Conservation (phyloP, 1,284 basidiomycete genomes). For the Sporisorium graminicola region DNA sequence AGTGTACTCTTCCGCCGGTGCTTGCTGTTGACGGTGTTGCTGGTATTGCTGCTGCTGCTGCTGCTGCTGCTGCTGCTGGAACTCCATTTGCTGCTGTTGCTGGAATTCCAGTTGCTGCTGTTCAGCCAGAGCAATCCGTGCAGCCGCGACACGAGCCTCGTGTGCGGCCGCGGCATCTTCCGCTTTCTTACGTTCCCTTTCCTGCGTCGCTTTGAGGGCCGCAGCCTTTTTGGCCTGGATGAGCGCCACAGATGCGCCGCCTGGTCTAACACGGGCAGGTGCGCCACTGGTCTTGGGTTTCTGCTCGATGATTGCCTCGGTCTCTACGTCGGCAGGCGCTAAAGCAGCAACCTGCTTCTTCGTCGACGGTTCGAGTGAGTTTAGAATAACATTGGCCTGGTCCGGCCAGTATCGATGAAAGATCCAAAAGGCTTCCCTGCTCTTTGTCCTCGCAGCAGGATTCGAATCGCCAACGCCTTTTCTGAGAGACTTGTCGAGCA, state of each 20-base stretch:
- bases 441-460: constrained; percentile 81
- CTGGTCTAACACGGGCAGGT: constrained; percentile 30
- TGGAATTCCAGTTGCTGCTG: constrained; percentile 12
- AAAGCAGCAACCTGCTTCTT: constrained; percentile 86
- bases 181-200: constrained; percentile 47
- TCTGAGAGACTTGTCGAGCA: constrained; percentile 77
- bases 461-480: constrained; percentile 83
- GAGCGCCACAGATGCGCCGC: constrained; percentile 59
- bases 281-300: constrained; percentile 29
- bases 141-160: constrained; percentile 38
- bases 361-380: constrained; percentile 78
- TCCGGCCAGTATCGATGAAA: constrained; percentile 83
- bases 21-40: background rate
- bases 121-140: constrained; percentile 21
- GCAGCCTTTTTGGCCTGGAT: constrained; percentile 67
- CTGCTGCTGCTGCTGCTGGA: too few species aligned
- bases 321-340: constrained; percentile 37
- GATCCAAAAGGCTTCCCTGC: constrained; percentile 83
- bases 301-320: constrained; percentile 28
- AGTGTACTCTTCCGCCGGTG: constrained; percentile 17
- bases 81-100: constrained; percentile 22
- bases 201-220: constrained; percentile 46
- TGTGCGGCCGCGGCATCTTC: constrained; percentile 50
- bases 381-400: constrained; percentile 77
- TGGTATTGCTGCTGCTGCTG: constrained; percentile 17